These are phyloP conservation scores for Botrytis fabae DNA, from an alignment of 2,329 filamentous ascomycete genomes.

Conservation along the genomic window DNA sequence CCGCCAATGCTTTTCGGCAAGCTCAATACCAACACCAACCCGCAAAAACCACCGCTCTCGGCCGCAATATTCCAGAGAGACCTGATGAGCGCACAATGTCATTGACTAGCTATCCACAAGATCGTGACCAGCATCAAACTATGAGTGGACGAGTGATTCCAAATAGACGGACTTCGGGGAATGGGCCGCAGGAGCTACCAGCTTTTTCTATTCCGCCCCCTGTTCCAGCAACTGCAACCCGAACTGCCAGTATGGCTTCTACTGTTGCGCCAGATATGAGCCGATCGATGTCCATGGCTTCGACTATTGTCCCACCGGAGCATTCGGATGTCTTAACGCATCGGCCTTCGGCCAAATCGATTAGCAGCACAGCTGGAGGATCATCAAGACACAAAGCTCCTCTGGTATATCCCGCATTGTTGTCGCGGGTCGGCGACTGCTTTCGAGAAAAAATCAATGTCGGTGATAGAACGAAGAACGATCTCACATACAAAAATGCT, in stretches of 20 bases:
- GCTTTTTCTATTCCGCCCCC: constrained; percentile 39
- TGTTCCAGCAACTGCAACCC: constrained; percentile 51
- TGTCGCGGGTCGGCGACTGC: constrained; percentile 90
- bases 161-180: constrained; percentile 56
- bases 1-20: constrained; percentile 76
- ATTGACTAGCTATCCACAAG: constrained; percentile 79
- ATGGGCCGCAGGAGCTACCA: constrained; percentile 36
- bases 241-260: constrained; percentile 61
- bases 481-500: constrained; percentile 92
- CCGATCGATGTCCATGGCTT: constrained; percentile 91
- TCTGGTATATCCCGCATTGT: constrained; percentile 86
- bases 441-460: constrained; percentile 87
- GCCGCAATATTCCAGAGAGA: constrained; percentile 85
- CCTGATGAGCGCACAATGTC: constrained; percentile 95
- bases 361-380: constrained; percentile 37
- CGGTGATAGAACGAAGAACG: constrained; percentile 92
- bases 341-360: constrained; percentile 53
- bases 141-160: constrained; percentile 93
- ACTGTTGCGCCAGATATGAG: constrained; percentile 46
- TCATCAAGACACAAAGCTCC: constrained; percentile 58
- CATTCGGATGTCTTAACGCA: constrained; percentile 51
- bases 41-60: constrained; percentile 85
- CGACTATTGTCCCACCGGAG: constrained; percentile 68
- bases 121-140: constrained; percentile 81
- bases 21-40: constrained; percentile 67